A percentile compares a stretch with the other conserved stretches of the same genome.
Evolutionary conservation across 169 alveolate species (phyloP).

Genomic region (Plasmodium gallinaceum): DNA sequence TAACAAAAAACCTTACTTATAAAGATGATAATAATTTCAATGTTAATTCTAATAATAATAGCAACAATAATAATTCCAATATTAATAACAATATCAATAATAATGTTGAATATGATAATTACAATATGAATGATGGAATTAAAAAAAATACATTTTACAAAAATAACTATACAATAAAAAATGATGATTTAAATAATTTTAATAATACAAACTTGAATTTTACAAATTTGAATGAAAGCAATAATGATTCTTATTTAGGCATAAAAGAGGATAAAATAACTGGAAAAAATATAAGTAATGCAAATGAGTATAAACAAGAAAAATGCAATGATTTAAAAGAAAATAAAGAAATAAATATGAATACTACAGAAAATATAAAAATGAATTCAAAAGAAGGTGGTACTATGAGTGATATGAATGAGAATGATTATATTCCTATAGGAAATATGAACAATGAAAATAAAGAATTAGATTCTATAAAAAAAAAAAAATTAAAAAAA

Average conservation of each 20-base stretch:
- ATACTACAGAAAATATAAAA: neutral
- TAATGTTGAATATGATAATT: neutral
- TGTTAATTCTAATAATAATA: no score
- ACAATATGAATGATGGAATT: neutral
- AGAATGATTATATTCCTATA: neutral
- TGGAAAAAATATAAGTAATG: neutral
- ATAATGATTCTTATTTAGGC: neutral
- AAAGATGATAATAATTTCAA: no score
- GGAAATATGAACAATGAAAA: neutral
- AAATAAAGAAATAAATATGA: neutral
- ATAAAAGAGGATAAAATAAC: neutral
- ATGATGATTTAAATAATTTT: constrained; percentile 1
- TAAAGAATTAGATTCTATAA: neutral
- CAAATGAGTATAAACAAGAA: neutral
- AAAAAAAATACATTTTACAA: neutral
- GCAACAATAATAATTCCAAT: no score
- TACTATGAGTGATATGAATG: neutral
- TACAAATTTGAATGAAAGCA: neutral
- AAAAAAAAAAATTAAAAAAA: neutral
- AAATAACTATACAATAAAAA: neutral
- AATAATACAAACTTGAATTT: neutral
- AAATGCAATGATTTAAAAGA: neutral
- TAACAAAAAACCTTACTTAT: no score
- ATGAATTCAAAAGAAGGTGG: neutral
- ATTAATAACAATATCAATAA: no score